Conservation (phyloP, 257 asterid species). For the Solanum tarijense region DNA sequence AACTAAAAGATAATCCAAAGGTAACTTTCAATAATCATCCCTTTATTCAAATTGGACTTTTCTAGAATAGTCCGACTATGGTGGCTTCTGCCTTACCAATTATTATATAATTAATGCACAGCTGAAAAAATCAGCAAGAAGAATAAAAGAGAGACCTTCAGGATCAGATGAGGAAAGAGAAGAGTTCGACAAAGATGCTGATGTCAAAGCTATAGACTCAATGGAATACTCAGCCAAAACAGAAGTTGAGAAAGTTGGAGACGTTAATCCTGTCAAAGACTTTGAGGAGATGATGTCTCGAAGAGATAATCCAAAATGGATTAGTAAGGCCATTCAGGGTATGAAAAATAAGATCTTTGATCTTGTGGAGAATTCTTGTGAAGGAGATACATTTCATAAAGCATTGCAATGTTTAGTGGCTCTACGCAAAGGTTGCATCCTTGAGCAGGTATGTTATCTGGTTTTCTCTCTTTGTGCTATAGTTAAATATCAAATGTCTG, state of each 20-base stretch:
- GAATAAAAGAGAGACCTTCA: conserved; percentile 61
- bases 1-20: conserved; percentile 90
- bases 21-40: conserved; percentile 18
- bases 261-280: conserved; percentile 66
- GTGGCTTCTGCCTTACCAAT: not conserved
- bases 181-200: conserved; percentile 15
- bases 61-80: not conserved
- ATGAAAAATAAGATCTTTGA: conserved; percentile 58
- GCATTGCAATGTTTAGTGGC: conserved; percentile 65
- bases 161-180: conserved; percentile 59
- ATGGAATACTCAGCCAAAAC: conserved; percentile 35
- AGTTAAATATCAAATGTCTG: not conserved
- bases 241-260: conserved; percentile 58
- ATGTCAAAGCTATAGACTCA: conserved; percentile 45
- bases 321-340: conserved; percentile 51
- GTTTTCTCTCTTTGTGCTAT: not conserved
- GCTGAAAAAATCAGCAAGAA: conserved; percentile 77
- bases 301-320: conserved; percentile 82
- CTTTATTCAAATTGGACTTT: not conserved
- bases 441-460: conserved; percentile 55
- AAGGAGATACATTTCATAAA: conserved; percentile 48
- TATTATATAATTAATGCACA: conserved; percentile 25
- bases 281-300: conserved; percentile 84
- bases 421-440: conserved; percentile 79
- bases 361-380: conserved; percentile 55